Evolutionary conservation across 768 basidiomycete genomes (phyloP), one percentile per base, ranked within the genome.

Genomic region (Suillus subaureus): DNA sequence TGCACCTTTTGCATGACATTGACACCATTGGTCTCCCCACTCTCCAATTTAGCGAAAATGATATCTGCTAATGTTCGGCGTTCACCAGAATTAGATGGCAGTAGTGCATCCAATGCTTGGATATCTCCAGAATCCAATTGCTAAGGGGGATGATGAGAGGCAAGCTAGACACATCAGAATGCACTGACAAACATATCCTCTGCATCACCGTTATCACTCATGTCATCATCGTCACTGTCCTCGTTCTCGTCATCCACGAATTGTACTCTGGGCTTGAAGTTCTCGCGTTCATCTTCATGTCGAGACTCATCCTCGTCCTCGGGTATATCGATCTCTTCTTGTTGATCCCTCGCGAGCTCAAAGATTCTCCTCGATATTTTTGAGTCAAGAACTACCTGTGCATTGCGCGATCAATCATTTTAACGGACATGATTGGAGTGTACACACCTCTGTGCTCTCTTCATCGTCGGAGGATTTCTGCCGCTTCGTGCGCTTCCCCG

Each of bases 21-120:
- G 9, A 86, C 76, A 54, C 81, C 80, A 5, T 83, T 75, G 67
- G 89, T 87, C 60, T 66, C 62, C 15, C 81, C 83, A 64, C 83
- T 85, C 65, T 96, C 91, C 28, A 99, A 83, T 79, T 98, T 98
- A 31, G 92, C 85, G 74, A 99, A 94, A 66, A 99, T 99, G n/a
- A 99, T 83, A 75, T 99, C 97, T 37, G 97, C 97, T 37, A 99
- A 81, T 3, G 97, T 98, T 75, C 87, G 85, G 54, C 93, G 87
- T 75, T 93, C 90, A 8, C 85, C 84, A 18, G 87, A 83, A 77
- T 90, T 93, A 16, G 87, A 79, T 45, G 94, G 94, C 51, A 93
- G 84, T 37, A 95, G 81, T 16, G 87, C 82, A 70, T 98, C 96
- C 42, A 99, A 81, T 1, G 94, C 87, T 69, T 91, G 87, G 77